Evolutionary conservation across 73 alveolate species (phyloP), one percentile per base, ranked within the genome.

Genomic region (Paraurostyla sp.): DNA sequence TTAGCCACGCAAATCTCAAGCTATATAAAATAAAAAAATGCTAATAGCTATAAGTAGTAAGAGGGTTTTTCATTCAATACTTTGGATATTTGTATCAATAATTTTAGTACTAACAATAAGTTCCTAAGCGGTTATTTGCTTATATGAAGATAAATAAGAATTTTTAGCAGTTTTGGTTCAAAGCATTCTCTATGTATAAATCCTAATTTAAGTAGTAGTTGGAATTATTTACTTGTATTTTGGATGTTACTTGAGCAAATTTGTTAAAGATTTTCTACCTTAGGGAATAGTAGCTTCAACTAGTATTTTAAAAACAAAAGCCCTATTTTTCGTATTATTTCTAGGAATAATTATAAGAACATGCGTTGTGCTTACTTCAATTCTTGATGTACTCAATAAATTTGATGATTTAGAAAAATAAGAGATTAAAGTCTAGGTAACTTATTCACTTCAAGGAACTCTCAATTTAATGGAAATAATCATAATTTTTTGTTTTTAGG

Each of bases 381-480:
- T 38, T 1, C 41, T 65, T 38, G 82, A 65, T 65, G 58, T 65
- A 1, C 6, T 38, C 29, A 65, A 58, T 11, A 13, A 35, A 38
- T 15, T 65, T 15, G 58, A 40, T 38, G 25, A 40, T 36, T 15
- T 22, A 11, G 18, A 38, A 3, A 40, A n/a, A n/a, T n/a, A 27
- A 38, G 33, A 22, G 27, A 30, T 11, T 38, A 9, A 11, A 65
- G 6, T 32, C 32, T 32, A 38, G 25, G 23, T 65, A 6, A 9
- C 41, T 0, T 65, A 38, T 30, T 18, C n/a, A 7, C 18, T 38
- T 16, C 41, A 56, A 65, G 56, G 59, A 2, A 15, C 23, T 3
- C 46, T 65, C 42, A 65, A 65, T 65, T 40, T 65, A 2, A 65
- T 42, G 1, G 82, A 65, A 65, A 65, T 65, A 6, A 30, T 65